Percentiles rank a stretch among this genome's conserved stretches.
These are phyloP conservation scores for Diplodia sapinea DNA, from an alignment of 2,329 filamentous ascomycete genomes.

Conservation along the genomic window DNA sequence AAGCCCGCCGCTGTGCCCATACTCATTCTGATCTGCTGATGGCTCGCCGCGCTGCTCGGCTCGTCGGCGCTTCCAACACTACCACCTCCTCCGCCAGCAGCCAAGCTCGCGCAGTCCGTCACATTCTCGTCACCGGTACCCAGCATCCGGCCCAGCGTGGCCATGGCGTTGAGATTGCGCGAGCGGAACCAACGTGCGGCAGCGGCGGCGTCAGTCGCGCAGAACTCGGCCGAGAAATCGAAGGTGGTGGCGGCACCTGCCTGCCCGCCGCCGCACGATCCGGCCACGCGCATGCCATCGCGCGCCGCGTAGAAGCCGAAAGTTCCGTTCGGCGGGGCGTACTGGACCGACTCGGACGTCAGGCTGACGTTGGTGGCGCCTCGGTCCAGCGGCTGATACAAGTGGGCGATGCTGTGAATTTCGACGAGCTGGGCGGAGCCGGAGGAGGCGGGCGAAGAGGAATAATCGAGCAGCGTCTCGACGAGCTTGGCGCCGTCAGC, in stretches of 20 bases:
- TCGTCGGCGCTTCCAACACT: background rate
- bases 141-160: constrained; percentile 35
- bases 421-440: constrained; percentile 34
- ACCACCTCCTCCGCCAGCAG: background rate
- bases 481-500: constrained; percentile 18
- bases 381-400: constrained; percentile 21
- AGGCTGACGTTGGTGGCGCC: constrained; percentile 26
- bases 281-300: constrained; percentile 36
- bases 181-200: constrained; percentile 34
- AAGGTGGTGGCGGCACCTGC: constrained; percentile 31
- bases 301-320: constrained; percentile 37
- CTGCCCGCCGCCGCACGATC: constrained; percentile 34
- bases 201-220: constrained; percentile 35
- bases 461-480: constrained; percentile 32
- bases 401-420: constrained; percentile 34
- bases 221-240: constrained; percentile 39
- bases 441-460: constrained; percentile 31
- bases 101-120: constrained; percentile 34
- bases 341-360: constrained; percentile 34
- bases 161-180: constrained; percentile 35
- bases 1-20: constrained; percentile 23
- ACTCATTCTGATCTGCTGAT: constrained; percentile 22
- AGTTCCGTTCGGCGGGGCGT: constrained; percentile 32
- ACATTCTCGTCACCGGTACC: constrained; percentile 36
- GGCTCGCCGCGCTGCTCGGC: constrained; percentile 17